These are phyloP conservation scores for Ogataea nakhonphanomensis DNA, from an alignment of 805 yeast species.

Conservation along the genomic window DNA sequence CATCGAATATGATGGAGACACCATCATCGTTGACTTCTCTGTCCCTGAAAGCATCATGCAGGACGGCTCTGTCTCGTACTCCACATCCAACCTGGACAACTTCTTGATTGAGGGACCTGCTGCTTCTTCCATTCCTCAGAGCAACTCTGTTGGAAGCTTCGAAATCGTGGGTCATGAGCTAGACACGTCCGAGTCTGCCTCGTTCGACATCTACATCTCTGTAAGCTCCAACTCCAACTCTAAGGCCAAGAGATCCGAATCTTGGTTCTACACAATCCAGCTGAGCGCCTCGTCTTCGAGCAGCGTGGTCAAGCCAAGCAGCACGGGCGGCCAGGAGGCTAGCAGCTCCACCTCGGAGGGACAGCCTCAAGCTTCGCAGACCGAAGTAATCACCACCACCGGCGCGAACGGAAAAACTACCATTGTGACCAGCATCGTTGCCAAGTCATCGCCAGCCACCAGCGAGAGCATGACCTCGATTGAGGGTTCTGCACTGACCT, in stretches of 20 bases:
- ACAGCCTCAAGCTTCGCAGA: background rate
- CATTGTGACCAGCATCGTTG: slow-evolving; percentile 1
- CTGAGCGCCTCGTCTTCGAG: slow-evolving; percentile 9
- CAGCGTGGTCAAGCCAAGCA: slow-evolving; percentile 6
- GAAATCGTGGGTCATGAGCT: slow-evolving; percentile 10
- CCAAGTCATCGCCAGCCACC: background rate
- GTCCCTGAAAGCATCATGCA: slow-evolving; percentile 9
- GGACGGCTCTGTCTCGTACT: slow-evolving; percentile 5
- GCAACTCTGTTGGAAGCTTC: slow-evolving; percentile 4
- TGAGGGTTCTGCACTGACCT: slow-evolving; percentile 5
- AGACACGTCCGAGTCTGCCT: slow-evolving; percentile 5
- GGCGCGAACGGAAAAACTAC: slow-evolving; percentile 1
- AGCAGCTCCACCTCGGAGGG: background rate
- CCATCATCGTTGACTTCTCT: slow-evolving; percentile 5
- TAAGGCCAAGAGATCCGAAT: slow-evolving; percentile 9
- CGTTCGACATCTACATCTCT: slow-evolving; percentile 7
- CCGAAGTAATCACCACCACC: slow-evolving; percentile 3
- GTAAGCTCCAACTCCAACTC: slow-evolving; percentile 2
- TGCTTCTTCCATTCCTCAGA: slow-evolving; percentile 1
- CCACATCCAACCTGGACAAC: slow-evolving; percentile 6
- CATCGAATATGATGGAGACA: slow-evolving; percentile 6
- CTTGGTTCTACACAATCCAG: slow-evolving; percentile 9
- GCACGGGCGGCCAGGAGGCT: background rate
- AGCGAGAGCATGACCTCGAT: slow-evolving; percentile 2
- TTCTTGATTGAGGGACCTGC: slow-evolving; percentile 6